These are phyloP conservation scores for Psilocybe cubensis DNA, from an alignment of 768 basidiomycete species.

Conservation along the genomic window DNA sequence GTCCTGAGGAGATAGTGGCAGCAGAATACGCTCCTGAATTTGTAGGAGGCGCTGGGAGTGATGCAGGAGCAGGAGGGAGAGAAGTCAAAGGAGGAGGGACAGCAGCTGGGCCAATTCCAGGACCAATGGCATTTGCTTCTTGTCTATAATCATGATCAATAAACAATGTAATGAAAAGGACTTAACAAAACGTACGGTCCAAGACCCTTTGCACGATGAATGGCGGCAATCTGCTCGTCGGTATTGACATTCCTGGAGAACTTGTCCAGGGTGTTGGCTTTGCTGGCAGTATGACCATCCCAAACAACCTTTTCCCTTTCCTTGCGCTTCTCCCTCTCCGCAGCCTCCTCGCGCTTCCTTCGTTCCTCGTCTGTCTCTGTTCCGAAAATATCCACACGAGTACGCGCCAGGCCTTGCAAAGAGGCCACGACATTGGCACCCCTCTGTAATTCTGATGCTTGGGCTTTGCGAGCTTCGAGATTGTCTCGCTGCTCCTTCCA, in stretches of 20 bases:
- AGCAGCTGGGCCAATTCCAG: constrained; percentile 85
- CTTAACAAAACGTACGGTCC: constrained; percentile 64
- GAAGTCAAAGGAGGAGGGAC: constrained; percentile 66
- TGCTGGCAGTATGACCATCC: constrained; percentile 98
- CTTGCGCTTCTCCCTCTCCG: constrained; percentile 76
- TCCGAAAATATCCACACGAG: constrained; percentile 98
- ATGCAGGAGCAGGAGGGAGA: constrained; percentile 71
- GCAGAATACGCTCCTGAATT: constrained; percentile 67
- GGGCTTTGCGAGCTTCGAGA: constrained; percentile 87
- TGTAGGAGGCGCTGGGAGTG: constrained; percentile 74
- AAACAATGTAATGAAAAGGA: constrained; percentile 3
- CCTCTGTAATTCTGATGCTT: constrained; percentile 84
- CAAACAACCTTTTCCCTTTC: constrained; percentile 96
- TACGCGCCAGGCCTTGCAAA: constrained; percentile 89
- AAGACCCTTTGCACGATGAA: constrained; percentile 91
- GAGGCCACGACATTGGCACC: constrained; percentile 95
- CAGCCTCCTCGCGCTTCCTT: constrained; percentile 85
- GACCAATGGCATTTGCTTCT: constrained; percentile 81
- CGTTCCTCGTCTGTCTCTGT: constrained; percentile 92
- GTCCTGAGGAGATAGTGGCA: constrained; percentile 88
- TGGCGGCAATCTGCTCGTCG: constrained; percentile 97
- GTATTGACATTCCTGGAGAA: constrained; percentile 94
- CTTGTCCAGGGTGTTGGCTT: constrained; percentile 89
- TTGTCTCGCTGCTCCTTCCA: constrained; percentile 97
- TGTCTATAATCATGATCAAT: constrained; percentile 46